Base-by-base conservation (phyloP, 176 grass and related monocot species). In the Oryza meyeriana region DNA sequence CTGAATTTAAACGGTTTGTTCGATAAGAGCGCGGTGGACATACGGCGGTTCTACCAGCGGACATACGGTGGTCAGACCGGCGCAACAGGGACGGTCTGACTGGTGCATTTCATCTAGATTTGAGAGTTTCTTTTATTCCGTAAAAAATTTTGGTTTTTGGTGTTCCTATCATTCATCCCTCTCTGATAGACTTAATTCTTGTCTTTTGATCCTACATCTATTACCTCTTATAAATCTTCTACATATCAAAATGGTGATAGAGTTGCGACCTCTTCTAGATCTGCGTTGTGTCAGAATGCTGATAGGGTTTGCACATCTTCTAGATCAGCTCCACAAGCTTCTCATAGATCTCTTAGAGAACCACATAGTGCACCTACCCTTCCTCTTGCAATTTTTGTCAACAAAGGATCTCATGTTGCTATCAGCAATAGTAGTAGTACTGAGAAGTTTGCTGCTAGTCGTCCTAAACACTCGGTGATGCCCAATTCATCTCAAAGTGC, bases 291-390 rank as follows among this genome's bases (percentile, higher is more conserved):
- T 55, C 83, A 81, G 72, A 77, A 66, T 36, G 63, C 45, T 20
- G 29, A 52, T 65, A 77, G 44, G 65, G 33, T 71, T 65, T 27
- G 24, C 29, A 59, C 66, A 24, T 32, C 32, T 34, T 72, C 77
- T 59, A 89, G 72, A 89, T 65, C 74, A 86, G n/a, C 72, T 61
- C 11, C 28, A 47, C 78, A 72, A 82, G 73, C 44, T 72, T 82
- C 66, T 38, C 65, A 72, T 29, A 85, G 17, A 12, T 66, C 13
- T 66, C 29, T 8, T 12, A 81, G 77, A 77, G 78, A 50, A 76
- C 48, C 52, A 36, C 38, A 34, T 22, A 6, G 0, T 71, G 35
- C 40, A 71, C 25, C 30, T 81, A 68, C 41, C 22, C 41, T 42
- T 74, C 25, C 39, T 76, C 31, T 10, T 75, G 77, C 62, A n/a